phyloP scores from a whole-genome alignment of 768 basidiomycete species.

The Glaciozyma martinii region DNA sequence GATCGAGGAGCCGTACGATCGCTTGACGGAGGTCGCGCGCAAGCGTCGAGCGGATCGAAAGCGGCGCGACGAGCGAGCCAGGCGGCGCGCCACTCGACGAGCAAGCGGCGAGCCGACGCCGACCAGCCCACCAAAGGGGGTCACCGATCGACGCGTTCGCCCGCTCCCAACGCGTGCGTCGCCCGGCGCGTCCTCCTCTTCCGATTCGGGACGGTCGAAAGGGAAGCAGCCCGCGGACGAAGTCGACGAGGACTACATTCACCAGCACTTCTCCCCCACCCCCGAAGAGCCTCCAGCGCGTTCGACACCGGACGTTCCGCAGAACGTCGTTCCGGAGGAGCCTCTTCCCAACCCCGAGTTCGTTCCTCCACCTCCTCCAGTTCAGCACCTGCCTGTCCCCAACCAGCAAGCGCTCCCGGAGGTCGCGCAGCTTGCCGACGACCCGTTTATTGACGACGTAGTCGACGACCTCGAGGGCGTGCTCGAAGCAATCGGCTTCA shows the following conservation, averaged over 20 bases:
- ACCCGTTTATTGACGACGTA: not conserved
- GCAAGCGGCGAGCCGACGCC: not conserved
- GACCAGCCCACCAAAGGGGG: too few relatives aligned
- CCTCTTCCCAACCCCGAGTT: not conserved
- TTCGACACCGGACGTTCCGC: not conserved
- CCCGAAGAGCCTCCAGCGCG: not conserved
- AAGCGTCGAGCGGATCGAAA: not conserved
- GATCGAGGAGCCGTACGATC: not conserved
- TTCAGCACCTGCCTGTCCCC: not conserved
- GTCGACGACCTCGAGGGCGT: conserved; percentile 16
- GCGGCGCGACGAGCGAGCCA: not conserved
- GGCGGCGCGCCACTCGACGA: not conserved
- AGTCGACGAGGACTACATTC: too few relatives aligned
- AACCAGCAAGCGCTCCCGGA: not conserved
- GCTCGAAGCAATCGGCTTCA: not conserved
- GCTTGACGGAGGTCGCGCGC: not conserved
- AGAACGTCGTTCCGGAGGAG: not conserved
- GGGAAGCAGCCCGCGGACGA: too few relatives aligned
- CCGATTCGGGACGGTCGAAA: not conserved
- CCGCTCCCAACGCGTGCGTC: not conserved
- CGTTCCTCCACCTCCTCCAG: not conserved
- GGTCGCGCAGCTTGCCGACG: not conserved
- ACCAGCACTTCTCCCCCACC: not conserved
- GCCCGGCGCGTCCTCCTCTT: not conserved
- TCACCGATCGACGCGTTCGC: too few relatives aligned